Percentiles rank a stretch among this genome's conserved stretches.
phyloP scores from a whole-genome alignment of 2,329 filamentous ascomycete genomes.

The Triangularia setosa region DNA sequence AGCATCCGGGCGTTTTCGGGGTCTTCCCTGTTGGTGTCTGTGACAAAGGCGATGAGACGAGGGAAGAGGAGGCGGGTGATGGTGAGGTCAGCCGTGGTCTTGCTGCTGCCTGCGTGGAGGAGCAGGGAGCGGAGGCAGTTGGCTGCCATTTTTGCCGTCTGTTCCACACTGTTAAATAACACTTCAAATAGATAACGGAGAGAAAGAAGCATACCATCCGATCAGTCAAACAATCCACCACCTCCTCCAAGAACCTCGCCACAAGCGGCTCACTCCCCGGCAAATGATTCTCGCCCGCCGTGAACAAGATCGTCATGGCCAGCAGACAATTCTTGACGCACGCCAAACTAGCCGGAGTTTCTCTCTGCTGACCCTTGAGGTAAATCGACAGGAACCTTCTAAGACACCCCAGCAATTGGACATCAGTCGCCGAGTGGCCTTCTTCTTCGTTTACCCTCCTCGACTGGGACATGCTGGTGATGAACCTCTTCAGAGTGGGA shows the following conservation, averaged over 20 bases:
- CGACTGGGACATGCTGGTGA: slow-evolving; percentile 64
- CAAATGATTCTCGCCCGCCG: slow-evolving; percentile 70
- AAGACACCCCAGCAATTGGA: slow-evolving; percentile 77
- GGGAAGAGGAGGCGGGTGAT: slow-evolving; percentile 73
- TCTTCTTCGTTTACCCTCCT: slow-evolving; percentile 33
- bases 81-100: slow-evolving; percentile 58
- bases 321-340: slow-evolving; percentile 93
- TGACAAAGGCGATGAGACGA: slow-evolving; percentile 70
- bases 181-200: not conserved
- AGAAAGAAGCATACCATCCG: slow-evolving; percentile 53
- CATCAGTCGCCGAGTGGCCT: slow-evolving; percentile 49
- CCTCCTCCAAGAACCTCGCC: slow-evolving; percentile 69
- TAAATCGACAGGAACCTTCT: slow-evolving; percentile 79
- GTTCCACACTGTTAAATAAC: not conserved
- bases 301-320: slow-evolving; percentile 84
- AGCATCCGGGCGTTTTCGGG: slow-evolving; percentile 70
- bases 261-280: slow-evolving; percentile 72
- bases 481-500: slow-evolving; percentile 87
- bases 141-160: slow-evolving; percentile 84
- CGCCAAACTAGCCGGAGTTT: slow-evolving; percentile 69
- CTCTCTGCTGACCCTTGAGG: slow-evolving; percentile 69
- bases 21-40: slow-evolving; percentile 67
- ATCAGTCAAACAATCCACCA: slow-evolving; percentile 78
- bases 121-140: slow-evolving; percentile 86
- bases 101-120: slow-evolving; percentile 50